Evolutionary conservation across 495 filamentous ascomycete species (phyloP), one percentile per base, ranked within the genome.

Genomic region (Hamigera avellanea): DNA sequence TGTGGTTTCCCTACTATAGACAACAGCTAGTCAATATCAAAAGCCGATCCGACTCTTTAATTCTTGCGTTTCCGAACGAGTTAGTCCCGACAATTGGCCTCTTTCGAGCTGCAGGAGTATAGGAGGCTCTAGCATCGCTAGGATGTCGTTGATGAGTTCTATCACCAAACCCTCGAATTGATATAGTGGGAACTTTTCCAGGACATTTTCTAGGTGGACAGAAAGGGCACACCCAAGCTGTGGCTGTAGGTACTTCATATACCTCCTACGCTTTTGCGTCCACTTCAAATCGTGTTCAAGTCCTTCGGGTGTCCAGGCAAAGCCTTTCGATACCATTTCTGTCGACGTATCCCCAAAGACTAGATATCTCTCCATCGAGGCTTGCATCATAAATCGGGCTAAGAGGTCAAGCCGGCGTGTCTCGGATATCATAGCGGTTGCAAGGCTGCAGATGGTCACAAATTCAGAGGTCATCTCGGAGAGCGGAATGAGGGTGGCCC

Each of bases 301-400:
- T 8, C 46, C 42, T 3, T 16, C 14, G 9, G 40, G 39, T 17
- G 19, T 25, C 61, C 61, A 66, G 6, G 53, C 29, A 19, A 54
- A 55, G n/a, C 49, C 44, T 27, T 48, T 44, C 2, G 33, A 6
- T 1, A 62, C 35, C 1, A 44, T 34, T n/a, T 58, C 50, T 1
- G 42, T 29, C 9, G 49, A 45, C 23, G 30, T 33, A 6, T 37
- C 39, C 8, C 49, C 56, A 18, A 48, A 54, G 17, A 60, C 43
- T 10, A 59, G 46, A 28, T 63, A 62, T 37, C 69, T 65, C 45
- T 76, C 71, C 6, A 70, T 26, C 3, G 50, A 53, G 5, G 71
- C 66, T 33, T 76, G 70, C 8, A 66, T 43, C 52, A 74, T 65
- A 40, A 69, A 70, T 15, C 62, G 58, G 0, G 53, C 61, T 1